phyloP scores from a whole-genome alignment of 768 basidiomycete species.

The Paxillus ammoniavirescens region DNA sequence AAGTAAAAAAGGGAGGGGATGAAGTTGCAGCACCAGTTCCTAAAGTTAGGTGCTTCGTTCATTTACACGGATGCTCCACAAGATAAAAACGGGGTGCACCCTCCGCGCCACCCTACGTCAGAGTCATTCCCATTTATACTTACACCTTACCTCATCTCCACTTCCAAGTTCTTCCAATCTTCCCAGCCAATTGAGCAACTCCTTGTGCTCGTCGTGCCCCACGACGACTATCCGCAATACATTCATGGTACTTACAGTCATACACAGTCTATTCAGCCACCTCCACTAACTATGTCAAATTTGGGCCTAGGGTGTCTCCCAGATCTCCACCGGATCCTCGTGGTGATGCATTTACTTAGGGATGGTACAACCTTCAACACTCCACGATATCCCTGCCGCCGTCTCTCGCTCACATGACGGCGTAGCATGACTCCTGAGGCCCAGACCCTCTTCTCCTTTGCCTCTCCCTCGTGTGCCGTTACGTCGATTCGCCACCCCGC shows the following conservation, averaged over 20 bases:
- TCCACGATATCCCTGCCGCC: too few relatives aligned
- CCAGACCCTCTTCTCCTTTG: too few relatives aligned
- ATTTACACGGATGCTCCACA: conserved; percentile 35
- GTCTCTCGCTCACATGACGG: too few relatives aligned
- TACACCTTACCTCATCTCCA: not conserved
- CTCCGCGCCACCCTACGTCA: conserved; percentile 32
- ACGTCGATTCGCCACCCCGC: too few relatives aligned
- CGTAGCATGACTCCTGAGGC: too few relatives aligned
- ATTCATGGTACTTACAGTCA: not conserved
- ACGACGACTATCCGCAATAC: not conserved
- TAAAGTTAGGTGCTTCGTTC: conserved; percentile 7
- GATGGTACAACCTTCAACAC: not conserved
- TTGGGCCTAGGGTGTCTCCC: conserved; percentile 2
- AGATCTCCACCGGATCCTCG: not conserved
- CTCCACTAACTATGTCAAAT: not conserved
- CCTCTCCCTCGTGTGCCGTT: too few relatives aligned
- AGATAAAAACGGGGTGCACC: conserved; percentile 33
- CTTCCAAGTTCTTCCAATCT: not conserved
- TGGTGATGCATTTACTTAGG: not conserved
- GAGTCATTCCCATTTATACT: conserved; percentile 27
- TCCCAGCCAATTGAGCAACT: not conserved
- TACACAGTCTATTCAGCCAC: not conserved
- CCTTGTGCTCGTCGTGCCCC: not conserved
- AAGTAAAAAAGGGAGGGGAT: not conserved
- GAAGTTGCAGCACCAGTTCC: not conserved